Evolutionary conservation across 768 basidiomycete species (phyloP).

Genomic region (Trametes meyenii): DNA sequence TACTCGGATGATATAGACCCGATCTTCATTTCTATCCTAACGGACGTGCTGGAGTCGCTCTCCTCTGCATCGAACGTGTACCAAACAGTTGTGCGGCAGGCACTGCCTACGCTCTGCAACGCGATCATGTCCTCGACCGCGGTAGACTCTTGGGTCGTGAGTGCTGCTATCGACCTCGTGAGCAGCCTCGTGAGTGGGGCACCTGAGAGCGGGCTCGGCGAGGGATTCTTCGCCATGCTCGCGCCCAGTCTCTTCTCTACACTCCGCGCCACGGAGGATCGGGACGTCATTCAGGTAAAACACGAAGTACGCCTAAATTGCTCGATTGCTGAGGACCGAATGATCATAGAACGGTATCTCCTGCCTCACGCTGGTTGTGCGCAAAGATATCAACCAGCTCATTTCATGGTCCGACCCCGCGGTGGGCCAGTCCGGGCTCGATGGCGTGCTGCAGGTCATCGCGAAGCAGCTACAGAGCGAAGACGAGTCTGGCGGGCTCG

Average conservation of each 20-base stretch:
- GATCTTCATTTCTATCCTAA: slow-evolving; percentile 81
- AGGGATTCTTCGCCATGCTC: slow-evolving; percentile 76
- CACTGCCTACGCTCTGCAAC: slow-evolving; percentile 72
- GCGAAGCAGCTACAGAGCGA: slow-evolving; percentile 75
- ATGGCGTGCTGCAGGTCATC: slow-evolving; percentile 72
- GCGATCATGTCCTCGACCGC: slow-evolving; percentile 60
- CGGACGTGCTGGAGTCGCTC: slow-evolving; percentile 76
- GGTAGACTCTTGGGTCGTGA: slow-evolving; percentile 73
- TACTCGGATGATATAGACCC: slow-evolving; percentile 60
- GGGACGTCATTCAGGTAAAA: slow-evolving; percentile 77
- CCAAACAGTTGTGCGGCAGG: slow-evolving; percentile 67
- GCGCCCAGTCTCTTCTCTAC: slow-evolving; percentile 77
- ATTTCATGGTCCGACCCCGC: slow-evolving; percentile 68
- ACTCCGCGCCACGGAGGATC: slow-evolving; percentile 73
- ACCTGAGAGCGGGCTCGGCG: slow-evolving; percentile 64
- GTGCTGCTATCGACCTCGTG: slow-evolving; percentile 82
- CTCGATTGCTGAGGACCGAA: background rate
- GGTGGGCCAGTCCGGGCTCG: slow-evolving; percentile 73
- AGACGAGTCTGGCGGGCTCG: slow-evolving; percentile 91
- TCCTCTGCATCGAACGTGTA: slow-evolving; percentile 65
- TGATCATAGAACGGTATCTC: slow-evolving; percentile 70
- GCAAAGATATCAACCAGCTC: slow-evolving; percentile 85
- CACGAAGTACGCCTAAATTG: background rate
- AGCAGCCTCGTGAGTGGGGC: slow-evolving; percentile 72
- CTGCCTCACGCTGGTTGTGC: slow-evolving; percentile 80